A percentile compares a stretch with the other conserved stretches of the same genome.
These are phyloP conservation scores for Hamamelis virginiana DNA, from an alignment of 164 flowering plant genomes.

Conservation along the genomic window DNA sequence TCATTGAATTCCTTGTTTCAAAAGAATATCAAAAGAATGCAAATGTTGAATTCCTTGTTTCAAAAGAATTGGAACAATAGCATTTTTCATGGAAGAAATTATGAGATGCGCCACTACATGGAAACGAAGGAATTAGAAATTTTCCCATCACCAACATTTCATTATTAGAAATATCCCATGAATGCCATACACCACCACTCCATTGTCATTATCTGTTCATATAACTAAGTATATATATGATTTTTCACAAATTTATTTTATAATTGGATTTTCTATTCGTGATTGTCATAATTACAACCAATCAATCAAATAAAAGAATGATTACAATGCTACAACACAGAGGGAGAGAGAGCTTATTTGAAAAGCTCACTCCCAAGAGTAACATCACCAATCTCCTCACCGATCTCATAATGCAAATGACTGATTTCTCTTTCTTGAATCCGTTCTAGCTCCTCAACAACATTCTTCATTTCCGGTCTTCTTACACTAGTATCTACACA, in stretches of 20 bases:
- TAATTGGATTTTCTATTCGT: neutral
- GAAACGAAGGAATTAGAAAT: too few relatives aligned
- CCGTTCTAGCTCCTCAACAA: conserved; percentile 34
- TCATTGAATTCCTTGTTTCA: too few relatives aligned
- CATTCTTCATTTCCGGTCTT: conserved; percentile 36
- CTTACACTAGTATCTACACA: conserved; percentile 26
- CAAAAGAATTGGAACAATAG: too few relatives aligned
- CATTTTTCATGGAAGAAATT: too few relatives aligned
- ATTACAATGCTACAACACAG: neutral
- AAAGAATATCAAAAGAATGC: too few relatives aligned
- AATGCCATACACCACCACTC: too few relatives aligned
- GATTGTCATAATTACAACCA: conserved; percentile 3
- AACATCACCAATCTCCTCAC: conserved; percentile 34
- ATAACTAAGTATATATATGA: neutral
- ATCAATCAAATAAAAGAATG: conserved; percentile 24
- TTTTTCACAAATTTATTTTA: neutral
- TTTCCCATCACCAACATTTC: too few relatives aligned
- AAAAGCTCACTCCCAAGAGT: conserved; percentile 58
- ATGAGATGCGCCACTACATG: too few relatives aligned
- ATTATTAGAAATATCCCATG: too few relatives aligned
- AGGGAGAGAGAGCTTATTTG: conserved; percentile 20
- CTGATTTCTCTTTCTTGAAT: conserved; percentile 31
- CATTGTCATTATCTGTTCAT: too few relatives aligned
- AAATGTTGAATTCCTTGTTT: too few relatives aligned
- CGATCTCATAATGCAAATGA: conserved; percentile 14